Conservation (phyloP, 345 rosid species). For the Gossypium arboreum region DNA sequence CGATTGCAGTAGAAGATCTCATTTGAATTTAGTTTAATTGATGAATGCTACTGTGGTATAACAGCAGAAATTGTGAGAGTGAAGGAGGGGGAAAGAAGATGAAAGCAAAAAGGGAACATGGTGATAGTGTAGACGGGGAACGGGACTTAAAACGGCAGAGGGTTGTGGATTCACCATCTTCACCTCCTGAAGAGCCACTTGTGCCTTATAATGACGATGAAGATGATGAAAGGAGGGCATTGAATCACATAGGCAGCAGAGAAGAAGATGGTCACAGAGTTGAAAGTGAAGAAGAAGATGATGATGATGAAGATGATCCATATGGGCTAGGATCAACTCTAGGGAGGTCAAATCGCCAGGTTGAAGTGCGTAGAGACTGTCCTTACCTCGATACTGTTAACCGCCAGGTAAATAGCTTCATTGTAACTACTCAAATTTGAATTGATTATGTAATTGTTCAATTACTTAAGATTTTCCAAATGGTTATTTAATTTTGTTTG, state of each 20-base stretch:
- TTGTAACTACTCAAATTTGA: background rate
- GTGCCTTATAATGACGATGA: conserved; percentile 74
- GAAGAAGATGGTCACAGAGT: conserved; percentile 20
- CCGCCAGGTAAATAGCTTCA: conserved; percentile 61
- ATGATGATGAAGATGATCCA: conserved; percentile 31
- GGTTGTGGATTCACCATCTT: conserved; percentile 29
- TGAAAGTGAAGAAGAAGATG: conserved; percentile 34
- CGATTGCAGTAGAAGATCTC: background rate
- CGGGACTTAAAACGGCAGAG: conserved; percentile 46
- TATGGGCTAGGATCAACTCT: conserved; percentile 26
- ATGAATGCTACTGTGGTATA: background rate
- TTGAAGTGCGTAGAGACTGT: conserved; percentile 85
- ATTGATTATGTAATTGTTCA: background rate
- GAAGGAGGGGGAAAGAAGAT: conserved; percentile 12
- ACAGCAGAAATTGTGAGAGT: conserved; percentile 2
- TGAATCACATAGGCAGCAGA: conserved; percentile 10
- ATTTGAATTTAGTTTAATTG: background rate
- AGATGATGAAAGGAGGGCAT: conserved; percentile 28
- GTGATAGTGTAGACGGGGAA: conserved; percentile 36
- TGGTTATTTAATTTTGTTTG: conserved; percentile 3
- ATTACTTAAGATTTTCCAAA: background rate
- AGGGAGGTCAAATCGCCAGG: conserved; percentile 43
- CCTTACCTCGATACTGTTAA: conserved; percentile 99
- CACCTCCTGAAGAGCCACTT: conserved; percentile 56
- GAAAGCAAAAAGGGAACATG: conserved; percentile 40